Percentiles rank a stretch among this genome's conserved stretches.
phyloP scores from a whole-genome alignment of 2,329 filamentous ascomycete genomes.

The Aspergillus hortae region DNA sequence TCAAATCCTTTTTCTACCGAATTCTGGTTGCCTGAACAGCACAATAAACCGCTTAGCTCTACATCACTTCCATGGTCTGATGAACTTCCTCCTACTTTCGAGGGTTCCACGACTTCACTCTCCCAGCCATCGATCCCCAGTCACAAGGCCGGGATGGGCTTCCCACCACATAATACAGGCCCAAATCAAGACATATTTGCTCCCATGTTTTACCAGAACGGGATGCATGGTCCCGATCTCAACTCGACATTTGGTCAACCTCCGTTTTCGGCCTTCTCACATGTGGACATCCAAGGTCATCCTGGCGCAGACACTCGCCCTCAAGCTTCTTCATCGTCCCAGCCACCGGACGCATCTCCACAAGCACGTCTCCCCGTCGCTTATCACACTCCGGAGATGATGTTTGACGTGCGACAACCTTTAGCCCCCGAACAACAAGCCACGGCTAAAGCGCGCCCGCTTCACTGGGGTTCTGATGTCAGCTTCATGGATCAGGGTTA shows the following conservation, averaged over 20 bases:
- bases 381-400: conserved; percentile 36
- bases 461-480: conserved; percentile 68
- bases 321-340: conserved; percentile 16
- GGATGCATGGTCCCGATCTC: conserved; percentile 27
- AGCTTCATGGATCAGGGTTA: conserved; percentile 62
- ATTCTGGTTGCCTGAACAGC: conserved; percentile 31
- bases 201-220: conserved; percentile 45
- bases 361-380: conserved; percentile 25
- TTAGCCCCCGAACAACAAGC: conserved; percentile 34
- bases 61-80: conserved; percentile 37
- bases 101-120: conserved; percentile 63
- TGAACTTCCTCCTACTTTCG: conserved; percentile 61
- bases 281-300: conserved; percentile 17
- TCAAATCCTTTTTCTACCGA: conserved; percentile 37
- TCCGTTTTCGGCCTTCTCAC: conserved; percentile 22
- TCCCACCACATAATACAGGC: conserved; percentile 21
- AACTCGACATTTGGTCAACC: conserved; percentile 29
- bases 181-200: conserved; percentile 52
- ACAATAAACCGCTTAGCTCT: conserved; percentile 25
- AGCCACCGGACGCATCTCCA: conserved; percentile 12
- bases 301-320: conserved; percentile 14
- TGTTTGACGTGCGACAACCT: conserved; percentile 35
- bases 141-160: conserved; percentile 23
- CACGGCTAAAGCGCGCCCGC: conserved; percentile 37
- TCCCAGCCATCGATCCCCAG: conserved; percentile 48